These are phyloP conservation scores for Penicillium thymicola DNA, from an alignment of 2,329 filamentous ascomycete species.

Conservation along the genomic window DNA sequence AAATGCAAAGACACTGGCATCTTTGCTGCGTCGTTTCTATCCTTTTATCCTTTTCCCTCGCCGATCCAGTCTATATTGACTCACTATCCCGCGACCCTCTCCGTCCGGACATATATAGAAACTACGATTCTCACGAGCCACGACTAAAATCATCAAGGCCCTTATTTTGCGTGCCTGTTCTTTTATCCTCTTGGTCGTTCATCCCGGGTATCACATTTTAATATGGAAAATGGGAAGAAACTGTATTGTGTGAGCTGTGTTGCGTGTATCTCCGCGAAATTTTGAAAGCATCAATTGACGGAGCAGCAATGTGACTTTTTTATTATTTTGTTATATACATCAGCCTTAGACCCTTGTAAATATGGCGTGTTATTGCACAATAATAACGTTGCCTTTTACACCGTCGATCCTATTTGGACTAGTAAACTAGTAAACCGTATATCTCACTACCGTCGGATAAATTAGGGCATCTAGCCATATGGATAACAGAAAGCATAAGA, in stretches of 20 bases:
- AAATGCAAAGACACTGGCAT: not conserved
- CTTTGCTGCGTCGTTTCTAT: not conserved
- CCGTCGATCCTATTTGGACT: too few relatives aligned
- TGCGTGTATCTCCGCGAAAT: not conserved
- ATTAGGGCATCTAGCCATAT: not conserved
- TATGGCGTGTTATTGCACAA: not conserved
- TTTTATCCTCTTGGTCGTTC: conserved; percentile 28
- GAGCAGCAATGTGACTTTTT: not conserved
- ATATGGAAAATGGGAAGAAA: not conserved
- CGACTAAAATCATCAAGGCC: conserved; percentile 19
- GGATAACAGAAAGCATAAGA: not conserved
- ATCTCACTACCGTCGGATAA: too few relatives aligned
- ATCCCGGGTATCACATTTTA: not conserved
- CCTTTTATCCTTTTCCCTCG: not conserved
- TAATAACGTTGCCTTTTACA: too few relatives aligned
- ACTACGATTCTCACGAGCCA: conserved; percentile 25
- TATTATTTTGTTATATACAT: not conserved
- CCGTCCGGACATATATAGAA: conserved; percentile 21
- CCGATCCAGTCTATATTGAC: conserved; percentile 17
- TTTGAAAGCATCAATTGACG: not conserved
- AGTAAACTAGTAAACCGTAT: too few relatives aligned
- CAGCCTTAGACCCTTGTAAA: not conserved
- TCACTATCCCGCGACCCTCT: not conserved
- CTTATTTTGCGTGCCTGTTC: not conserved
- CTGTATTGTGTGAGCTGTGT: not conserved